phyloP scores from a whole-genome alignment of 2,329 filamentous ascomycete species.

The Aspergillus flavus region DNA sequence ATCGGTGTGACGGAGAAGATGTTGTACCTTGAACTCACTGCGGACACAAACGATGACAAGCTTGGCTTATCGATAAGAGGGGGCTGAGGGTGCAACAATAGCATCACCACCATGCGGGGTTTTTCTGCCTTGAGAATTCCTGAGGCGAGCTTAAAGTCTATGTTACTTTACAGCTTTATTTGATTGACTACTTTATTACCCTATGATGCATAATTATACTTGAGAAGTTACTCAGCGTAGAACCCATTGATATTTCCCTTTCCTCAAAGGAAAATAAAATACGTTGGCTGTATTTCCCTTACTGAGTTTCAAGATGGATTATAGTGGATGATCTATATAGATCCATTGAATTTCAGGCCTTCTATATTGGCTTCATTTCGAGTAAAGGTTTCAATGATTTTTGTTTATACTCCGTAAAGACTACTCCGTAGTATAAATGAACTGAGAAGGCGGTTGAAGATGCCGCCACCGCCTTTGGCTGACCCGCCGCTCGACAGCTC shows the following conservation, averaged over 20 bases:
- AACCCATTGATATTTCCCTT: neutral
- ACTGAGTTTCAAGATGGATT: neutral
- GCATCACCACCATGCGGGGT: neutral
- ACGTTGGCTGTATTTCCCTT: neutral
- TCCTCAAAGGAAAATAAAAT: neutral
- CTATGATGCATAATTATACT: neutral
- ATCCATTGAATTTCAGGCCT: neutral
- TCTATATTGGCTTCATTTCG: neutral
- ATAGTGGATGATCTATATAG: neutral
- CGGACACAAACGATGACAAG: constrained; percentile 10
- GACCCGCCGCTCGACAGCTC: constrained; percentile 12
- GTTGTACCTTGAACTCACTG: neutral
- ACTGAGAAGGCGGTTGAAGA: neutral
- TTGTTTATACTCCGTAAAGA: neutral
- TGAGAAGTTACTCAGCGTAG: neutral
- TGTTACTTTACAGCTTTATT: neutral
- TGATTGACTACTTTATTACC: neutral
- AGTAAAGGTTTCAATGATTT: neutral
- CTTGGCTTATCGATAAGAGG: constrained; percentile 30
- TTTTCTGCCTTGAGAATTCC: neutral
- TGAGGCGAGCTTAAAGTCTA: neutral
- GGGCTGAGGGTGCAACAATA: neutral
- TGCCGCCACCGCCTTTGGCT: constrained; percentile 24
- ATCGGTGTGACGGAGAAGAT: constrained; percentile 6
- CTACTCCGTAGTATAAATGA: neutral